Percentiles rank a stretch among this genome's conserved stretches.
phyloP scores from a whole-genome alignment of 192 early-diverging fungal species.

The Umbelopsis vinacea region DNA sequence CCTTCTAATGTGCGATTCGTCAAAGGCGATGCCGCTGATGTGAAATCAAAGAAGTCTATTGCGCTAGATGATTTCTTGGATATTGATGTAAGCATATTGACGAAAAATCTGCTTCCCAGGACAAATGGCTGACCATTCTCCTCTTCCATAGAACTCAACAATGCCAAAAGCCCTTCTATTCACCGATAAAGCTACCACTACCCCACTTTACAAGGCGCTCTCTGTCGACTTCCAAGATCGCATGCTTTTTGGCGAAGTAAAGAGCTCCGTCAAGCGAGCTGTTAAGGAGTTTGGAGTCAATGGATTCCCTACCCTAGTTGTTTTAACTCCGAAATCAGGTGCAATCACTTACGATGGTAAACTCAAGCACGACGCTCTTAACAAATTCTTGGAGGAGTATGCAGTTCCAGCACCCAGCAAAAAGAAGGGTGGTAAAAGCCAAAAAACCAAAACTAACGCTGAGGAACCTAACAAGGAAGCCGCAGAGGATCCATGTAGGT shows the following conservation, averaged over 20 bases:
- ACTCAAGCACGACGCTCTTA: constrained; percentile 65
- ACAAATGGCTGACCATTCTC: neutral
- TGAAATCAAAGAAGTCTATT: constrained; percentile 56
- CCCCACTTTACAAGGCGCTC: constrained; percentile 87
- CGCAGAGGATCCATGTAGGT: neutral
- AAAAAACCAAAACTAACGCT: constrained; percentile 25
- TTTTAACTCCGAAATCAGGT: constrained; percentile 58
- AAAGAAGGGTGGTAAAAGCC: constrained; percentile 8
- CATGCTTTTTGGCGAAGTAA: constrained; percentile 76
- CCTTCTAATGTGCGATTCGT: constrained; percentile 59
- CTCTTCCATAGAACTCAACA: constrained; percentile 44
- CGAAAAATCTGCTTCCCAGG: neutral
- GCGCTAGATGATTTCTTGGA: constrained; percentile 62
- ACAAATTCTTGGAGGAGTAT: constrained; percentile 68
- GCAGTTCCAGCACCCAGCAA: constrained; percentile 43
- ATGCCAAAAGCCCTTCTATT: constrained; percentile 78
- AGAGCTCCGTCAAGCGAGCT: constrained; percentile 51
- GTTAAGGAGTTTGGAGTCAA: constrained; percentile 62
- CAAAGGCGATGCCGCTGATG: constrained; percentile 37
- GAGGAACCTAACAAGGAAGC: neutral
- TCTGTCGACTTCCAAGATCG: constrained; percentile 74
- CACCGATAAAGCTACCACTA: constrained; percentile 74
- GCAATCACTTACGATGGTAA: constrained; percentile 64
- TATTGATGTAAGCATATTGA: constrained; percentile 45
- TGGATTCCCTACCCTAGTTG: constrained; percentile 68